Evolutionary conservation across 2,329 filamentous ascomycete genomes (phyloP).

Genomic region (Paramyrothecium roridum): DNA sequence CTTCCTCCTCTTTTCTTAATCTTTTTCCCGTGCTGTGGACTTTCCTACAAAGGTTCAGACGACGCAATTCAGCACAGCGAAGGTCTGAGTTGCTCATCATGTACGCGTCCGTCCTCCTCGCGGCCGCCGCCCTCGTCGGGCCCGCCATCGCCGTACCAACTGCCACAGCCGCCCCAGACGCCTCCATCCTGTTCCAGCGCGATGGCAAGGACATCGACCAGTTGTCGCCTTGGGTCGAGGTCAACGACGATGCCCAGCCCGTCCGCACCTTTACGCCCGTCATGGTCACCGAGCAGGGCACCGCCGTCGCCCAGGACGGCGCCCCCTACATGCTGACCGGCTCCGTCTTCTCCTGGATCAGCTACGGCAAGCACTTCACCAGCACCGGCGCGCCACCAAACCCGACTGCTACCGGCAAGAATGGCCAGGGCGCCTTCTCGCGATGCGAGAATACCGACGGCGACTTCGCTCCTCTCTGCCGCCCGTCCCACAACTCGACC

Average conservation of each 20-base stretch:
- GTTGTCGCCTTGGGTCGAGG: constrained; percentile 47
- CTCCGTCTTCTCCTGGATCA: constrained; percentile 33
- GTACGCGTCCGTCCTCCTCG: constrained; percentile 25
- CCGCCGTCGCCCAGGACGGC: constrained; percentile 31
- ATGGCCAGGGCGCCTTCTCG: constrained; percentile 45
- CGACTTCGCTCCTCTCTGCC: constrained; percentile 48
- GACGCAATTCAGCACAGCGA: background rate
- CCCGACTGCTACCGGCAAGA: constrained; percentile 37
- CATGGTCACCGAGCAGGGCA: constrained; percentile 41
- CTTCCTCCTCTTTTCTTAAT: constrained; percentile 6
- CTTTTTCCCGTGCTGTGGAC: constrained; percentile 1
- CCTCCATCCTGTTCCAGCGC: constrained; percentile 12
- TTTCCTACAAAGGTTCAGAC: background rate
- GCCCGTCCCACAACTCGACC: constrained; percentile 38
- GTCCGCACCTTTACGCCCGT: constrained; percentile 46
- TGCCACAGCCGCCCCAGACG: constrained; percentile 16
- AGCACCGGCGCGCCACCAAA: constrained; percentile 41
- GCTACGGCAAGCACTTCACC: constrained; percentile 32
- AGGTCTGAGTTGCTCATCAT: constrained; percentile 16
- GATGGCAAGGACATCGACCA: constrained; percentile 13
- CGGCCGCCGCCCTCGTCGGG: constrained; percentile 19
- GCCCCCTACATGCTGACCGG: constrained; percentile 46
- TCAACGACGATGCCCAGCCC: constrained; percentile 43
- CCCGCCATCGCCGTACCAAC: constrained; percentile 24
- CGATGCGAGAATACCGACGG: constrained; percentile 47